Base-by-base conservation (phyloP, 176 grass and related monocot species). In the Poa annua region DNA sequence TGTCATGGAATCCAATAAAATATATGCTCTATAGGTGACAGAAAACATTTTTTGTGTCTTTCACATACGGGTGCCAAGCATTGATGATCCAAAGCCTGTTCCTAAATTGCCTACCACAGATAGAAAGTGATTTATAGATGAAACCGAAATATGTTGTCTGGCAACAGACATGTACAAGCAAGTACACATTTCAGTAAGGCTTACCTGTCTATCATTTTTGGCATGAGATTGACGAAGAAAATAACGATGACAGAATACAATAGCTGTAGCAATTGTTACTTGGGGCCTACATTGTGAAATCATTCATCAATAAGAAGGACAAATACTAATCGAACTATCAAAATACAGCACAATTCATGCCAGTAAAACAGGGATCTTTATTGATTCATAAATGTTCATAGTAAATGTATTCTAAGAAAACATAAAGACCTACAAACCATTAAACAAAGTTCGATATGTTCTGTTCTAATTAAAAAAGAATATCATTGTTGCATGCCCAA, bases 211-310 rank as follows among this genome's bases (percentile, higher is more conserved):
- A 77, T 97, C 94, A 75, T 97, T 97, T 81, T 90, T 94, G 17
- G 83, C 89, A 89, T 94, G 94, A 41, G 94, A 97, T 39, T 97
- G 94, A 38, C 91, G 89, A 71, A 97, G 91, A 80, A 94, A 97
- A 84, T 90, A 97, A 6, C 91, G 91, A 85, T 94, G 94, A 74
- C 87, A 97, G 33, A 94, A 97, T 66, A 94, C 89, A 70, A 94
- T 94, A 69, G 94, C 94, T 42, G 91, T 92, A 86, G 94, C 91
- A 86, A 97, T 97, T 33, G 94, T 97, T 69, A 94, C 91, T 81
- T 97, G 94, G 57, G 91, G 94, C 80, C 94, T 97, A 49, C 25
- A 92, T 74, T 33, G 81, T 71, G 75, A 89, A 66, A n/a, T 8
- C 10, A 66, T 79, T 79, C 53, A 47, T 36, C 52, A 72, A 56